Evolutionary conservation across 768 basidiomycete species (phyloP), one percentile per base, ranked within the genome.

Genomic region (Ephemerocybe angulata): DNA sequence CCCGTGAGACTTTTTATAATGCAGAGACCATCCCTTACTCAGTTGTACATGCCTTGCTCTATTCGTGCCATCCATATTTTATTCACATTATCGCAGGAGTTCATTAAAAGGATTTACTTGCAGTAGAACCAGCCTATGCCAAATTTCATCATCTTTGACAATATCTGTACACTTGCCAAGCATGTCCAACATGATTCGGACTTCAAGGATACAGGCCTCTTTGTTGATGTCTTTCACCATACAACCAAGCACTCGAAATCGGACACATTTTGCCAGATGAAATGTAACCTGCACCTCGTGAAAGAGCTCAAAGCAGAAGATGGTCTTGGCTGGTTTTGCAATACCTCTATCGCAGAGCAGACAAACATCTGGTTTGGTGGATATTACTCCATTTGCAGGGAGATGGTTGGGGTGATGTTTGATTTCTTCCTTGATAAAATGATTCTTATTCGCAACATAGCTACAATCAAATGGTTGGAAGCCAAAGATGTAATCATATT

Each of bases 161-260:
- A 62, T 47, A 62, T 60, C 51, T 70, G 68, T 37, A 30, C 29
- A 1, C 41, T 62, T 0, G 46, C 50, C 11, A 53, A 53, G 43
- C 56, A 58, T 17, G 53, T 52, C 7, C 43, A 11, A 13, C 24
- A 50, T 4, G 65, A 68, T 52, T 6, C 31, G 0, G 63, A 46
- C 31, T 65, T 63, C 31, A 17, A 47, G 0, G 15, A 53, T 30
- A 46, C 49, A 22, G 60, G 38, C 1, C 56, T 62, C 4, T 48
- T 63, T 27, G 65, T 67, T 19, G 63, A 66, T 22, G 60, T 64
- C 19, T 69, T 65, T 40, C 68, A 68, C 47, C 67, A 65, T 52
- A 61, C 64, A 17, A 58, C 38, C 53, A 69, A 69, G 47, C 67
- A 69, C 47, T 60, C 60, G 38, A 54, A 56, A 29, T 33, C 40